phyloP scores from a whole-genome alignment of 805 yeast genomes.

The Citeromyces nyonsensis region DNA sequence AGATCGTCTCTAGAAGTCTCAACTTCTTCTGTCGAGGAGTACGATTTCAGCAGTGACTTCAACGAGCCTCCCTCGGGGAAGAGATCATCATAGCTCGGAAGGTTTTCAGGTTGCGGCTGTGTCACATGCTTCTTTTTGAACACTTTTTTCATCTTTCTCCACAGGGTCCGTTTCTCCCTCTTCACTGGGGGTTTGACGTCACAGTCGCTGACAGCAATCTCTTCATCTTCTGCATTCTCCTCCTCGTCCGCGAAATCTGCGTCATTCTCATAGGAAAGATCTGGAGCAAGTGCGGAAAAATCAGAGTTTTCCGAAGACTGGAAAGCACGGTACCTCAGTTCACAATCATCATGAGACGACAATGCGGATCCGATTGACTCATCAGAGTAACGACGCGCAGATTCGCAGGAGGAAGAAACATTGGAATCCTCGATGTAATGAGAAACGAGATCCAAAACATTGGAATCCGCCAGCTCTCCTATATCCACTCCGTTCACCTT shows the following conservation, averaged over 20 bases:
- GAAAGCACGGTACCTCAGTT: conserved; percentile 8
- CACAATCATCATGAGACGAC: conserved; percentile 8
- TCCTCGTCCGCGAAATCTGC: conserved; percentile 1
- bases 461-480: conserved; percentile 23
- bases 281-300: background rate
- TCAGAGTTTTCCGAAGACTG: background rate
- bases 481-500: conserved; percentile 29
- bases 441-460: conserved; percentile 16
- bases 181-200: conserved; percentile 1
- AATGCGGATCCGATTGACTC: conserved; percentile 10
- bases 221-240: conserved; percentile 4
- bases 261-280: conserved; percentile 1
- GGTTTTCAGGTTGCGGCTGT: conserved; percentile 17
- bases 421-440: conserved; percentile 4
- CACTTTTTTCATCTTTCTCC: conserved; percentile 16
- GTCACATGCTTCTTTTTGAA: conserved; percentile 5
- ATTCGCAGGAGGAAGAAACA: conserved; percentile 1
- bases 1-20: conserved; percentile 1
- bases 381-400: conserved; percentile 10
- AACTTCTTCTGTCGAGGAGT: conserved; percentile 1
- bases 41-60: conserved; percentile 12
- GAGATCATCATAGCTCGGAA: conserved; percentile 65
- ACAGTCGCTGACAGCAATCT: background rate
- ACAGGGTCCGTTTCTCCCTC: conserved; percentile 10
- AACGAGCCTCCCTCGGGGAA: conserved; percentile 35